Percentiles rank a stretch among this genome's conserved stretches.
phyloP scores from a whole-genome alignment of 1,139 yeast genomes.

The Blastobotrys apis region DNA sequence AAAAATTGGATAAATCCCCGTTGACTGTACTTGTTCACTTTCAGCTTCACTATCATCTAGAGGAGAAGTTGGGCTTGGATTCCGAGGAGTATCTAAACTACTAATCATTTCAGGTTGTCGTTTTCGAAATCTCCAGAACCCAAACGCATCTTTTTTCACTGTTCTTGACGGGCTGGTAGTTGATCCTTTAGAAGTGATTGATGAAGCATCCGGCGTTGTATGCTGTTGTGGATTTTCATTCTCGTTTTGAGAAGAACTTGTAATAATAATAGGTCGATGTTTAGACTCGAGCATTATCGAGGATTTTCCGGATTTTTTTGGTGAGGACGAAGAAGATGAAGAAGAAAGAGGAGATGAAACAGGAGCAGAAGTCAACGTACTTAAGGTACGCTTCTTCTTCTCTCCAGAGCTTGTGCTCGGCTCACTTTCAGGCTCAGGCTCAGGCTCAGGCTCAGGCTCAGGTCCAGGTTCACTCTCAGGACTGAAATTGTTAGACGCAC shows the following conservation, averaged over 20 bases:
- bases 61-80: not conserved
- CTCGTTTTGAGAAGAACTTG: too few species aligned
- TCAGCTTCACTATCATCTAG: not conserved
- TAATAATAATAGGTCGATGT: constrained; percentile 5
- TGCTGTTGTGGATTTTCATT: too few species aligned
- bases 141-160: not conserved
- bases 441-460: too few species aligned
- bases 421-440: too few species aligned
- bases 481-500: too few species aligned
- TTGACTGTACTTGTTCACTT: not conserved
- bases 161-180: too few species aligned
- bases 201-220: too few species aligned
- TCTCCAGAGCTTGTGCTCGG: too few species aligned
- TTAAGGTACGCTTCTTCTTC: not conserved
- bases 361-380: not conserved
- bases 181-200: not conserved
- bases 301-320: not conserved
- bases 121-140: constrained; percentile 3
- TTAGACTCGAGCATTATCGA: constrained; percentile 1
- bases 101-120: constrained; percentile 4
- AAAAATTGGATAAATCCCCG: constrained; percentile 23
- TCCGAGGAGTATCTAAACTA: not conserved
- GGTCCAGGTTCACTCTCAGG: too few species aligned
- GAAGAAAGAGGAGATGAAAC: not conserved
- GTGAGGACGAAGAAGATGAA: not conserved